Base-by-base conservation (phyloP, 495 filamentous ascomycete species). In the Bathelium albidoporum region DNA sequence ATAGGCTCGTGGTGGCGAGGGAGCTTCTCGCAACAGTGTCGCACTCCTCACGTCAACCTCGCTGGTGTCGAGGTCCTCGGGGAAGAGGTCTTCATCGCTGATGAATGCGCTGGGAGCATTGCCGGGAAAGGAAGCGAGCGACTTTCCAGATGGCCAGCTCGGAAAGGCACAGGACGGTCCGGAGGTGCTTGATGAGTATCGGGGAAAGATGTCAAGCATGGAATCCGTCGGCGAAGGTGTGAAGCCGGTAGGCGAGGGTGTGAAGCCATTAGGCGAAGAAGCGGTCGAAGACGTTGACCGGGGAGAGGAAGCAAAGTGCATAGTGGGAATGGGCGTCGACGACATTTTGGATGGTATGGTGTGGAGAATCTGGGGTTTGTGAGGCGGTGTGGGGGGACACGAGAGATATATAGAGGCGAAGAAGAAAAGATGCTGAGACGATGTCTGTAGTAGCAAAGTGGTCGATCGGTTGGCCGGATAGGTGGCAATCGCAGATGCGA, bases 81-180 rank as follows among this genome's bases (percentile, higher is more conserved):
- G 65, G 63, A 75, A 73, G 59, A 77, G 72, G 60, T 77, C 75
- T 11, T 64, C 70, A 65, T 77, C 75, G 62, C 67, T 71, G 65
- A 77, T 71, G 68, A 73, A 77, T 36, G 74, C 64, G 60, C 64
- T 71, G 2, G 72, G 20, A 2, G 49, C 24, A 29, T 24, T 55
- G 20, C 49, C 49, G 24, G 49, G 20, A 16, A 55, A 29, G 20
- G 49, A 55, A 29, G 49, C 12, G 29, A 55, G 49, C 49, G 49
- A 26, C 24, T 55, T 55, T 29, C 49, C 49, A 55, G 49, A 55
- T 20, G 49, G 49, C 49, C 49, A 55, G 49, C 49, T 55, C 24
- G 49, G 49, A 16, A 55, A 55, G 16, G 49, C 49, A 29, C 49
- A 55, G 4, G 49, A 28, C 11, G 49, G 22, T 20, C 49, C 49